A percentile compares a stretch with the other conserved stretches of the same genome.
These are phyloP conservation scores for Sporisorium exsertum DNA, from an alignment of 1,284 basidiomycete species.

Conservation along the genomic window DNA sequence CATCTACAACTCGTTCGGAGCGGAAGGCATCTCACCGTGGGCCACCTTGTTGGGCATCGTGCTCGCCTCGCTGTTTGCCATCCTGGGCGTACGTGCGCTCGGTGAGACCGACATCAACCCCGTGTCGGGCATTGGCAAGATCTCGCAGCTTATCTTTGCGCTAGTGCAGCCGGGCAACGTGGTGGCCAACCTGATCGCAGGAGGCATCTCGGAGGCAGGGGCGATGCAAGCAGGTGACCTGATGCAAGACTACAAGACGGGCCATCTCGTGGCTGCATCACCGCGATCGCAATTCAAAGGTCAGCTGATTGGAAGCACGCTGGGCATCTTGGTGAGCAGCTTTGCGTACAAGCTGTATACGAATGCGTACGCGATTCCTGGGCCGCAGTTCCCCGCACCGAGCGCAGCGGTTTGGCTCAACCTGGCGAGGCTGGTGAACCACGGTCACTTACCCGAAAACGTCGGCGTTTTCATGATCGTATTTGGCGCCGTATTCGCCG, in stretches of 20 bases:
- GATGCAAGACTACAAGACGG: constrained; percentile 98
- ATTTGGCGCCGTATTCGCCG: constrained; percentile 74
- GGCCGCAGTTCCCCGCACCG: constrained; percentile 91
- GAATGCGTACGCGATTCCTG: constrained; percentile 79
- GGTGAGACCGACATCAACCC: constrained; percentile 68
- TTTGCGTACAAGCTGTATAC: constrained; percentile 89
- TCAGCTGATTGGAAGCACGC: constrained; percentile 73
- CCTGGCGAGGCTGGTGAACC: constrained; percentile 84
- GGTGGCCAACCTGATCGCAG: constrained; percentile 94
- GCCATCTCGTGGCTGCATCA: constrained; percentile 77
- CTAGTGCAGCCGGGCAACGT: constrained; percentile 87
- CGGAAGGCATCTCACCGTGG: constrained; percentile 92
- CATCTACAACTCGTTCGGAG: constrained; percentile 87
- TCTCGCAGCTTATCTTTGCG: constrained; percentile 92
- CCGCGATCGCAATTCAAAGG: constrained; percentile 70
- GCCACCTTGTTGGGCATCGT: constrained; percentile 86
- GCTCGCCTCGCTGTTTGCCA: constrained; percentile 83
- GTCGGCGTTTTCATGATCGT: constrained; percentile 83
- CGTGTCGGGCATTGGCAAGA: constrained; percentile 91
- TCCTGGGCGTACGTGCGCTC: constrained; percentile 74
- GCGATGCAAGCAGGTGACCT: constrained; percentile 97
- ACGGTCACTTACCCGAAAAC: constrained; percentile 83
- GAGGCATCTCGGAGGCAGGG: constrained; percentile 94
- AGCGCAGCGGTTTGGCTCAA: constrained; percentile 85
- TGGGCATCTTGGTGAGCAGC: constrained; percentile 85